phyloP scores from a whole-genome alignment of 768 basidiomycete genomes.

The Leucocoprinus sp. region DNA sequence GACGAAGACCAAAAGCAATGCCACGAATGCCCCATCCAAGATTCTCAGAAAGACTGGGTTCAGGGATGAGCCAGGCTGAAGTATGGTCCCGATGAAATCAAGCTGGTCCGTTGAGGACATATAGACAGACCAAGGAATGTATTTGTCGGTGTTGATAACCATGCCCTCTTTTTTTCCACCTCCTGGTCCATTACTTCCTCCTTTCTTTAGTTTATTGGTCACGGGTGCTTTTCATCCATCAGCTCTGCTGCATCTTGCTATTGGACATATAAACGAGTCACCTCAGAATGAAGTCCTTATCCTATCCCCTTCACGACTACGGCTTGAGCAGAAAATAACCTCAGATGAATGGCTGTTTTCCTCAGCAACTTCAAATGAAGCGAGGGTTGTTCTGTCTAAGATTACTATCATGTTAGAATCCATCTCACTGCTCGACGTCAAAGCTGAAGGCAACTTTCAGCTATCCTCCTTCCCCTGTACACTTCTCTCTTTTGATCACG shows the following conservation, averaged over 20 bases:
- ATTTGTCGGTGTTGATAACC: conserved; percentile 6
- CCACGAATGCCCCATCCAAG: conserved; percentile 52
- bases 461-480: conserved; percentile 55
- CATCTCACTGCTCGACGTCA: conserved; percentile 7
- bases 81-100: conserved; percentile 47
- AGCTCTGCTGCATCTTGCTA: conserved; percentile 58
- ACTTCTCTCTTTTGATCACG: conserved; percentile 45
- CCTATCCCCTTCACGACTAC: conserved; percentile 44
- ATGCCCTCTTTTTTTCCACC: conserved; percentile 28
- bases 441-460: conserved; percentile 26
- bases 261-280: conserved; percentile 36
- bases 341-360: conserved; percentile 48
- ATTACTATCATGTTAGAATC: conserved; percentile 47
- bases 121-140: conserved; percentile 4
- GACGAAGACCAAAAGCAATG: conserved; percentile 52
- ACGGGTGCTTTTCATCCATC: conserved; percentile 58
- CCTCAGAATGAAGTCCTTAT: conserved; percentile 34
- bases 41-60: conserved; percentile 58
- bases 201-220: conserved; percentile 51
- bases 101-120: conserved; percentile 6
- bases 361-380: conserved; percentile 29
- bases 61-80: conserved; percentile 72
- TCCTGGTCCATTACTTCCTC: conserved; percentile 39
- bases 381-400: conserved; percentile 29
- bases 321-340: conserved; percentile 31